These are phyloP conservation scores for Hyaloscypha finlandica DNA, from an alignment of 495 filamentous ascomycete genomes.

Conservation along the genomic window DNA sequence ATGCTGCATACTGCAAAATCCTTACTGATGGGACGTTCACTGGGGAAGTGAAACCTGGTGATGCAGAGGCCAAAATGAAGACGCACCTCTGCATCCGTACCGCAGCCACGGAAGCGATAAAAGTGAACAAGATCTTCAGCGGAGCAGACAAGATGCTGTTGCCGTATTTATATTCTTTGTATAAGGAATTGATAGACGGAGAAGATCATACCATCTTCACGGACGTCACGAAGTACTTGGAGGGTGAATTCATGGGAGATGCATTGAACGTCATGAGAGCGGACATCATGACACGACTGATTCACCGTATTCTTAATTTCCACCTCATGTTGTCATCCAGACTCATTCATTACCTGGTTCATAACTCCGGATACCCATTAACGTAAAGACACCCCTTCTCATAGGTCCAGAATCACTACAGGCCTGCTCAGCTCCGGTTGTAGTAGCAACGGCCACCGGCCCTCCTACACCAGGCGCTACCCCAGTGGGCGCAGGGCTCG, in stretches of 20 bases:
- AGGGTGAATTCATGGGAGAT: conserved; percentile 76
- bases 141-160: conserved; percentile 69
- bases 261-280: conserved; percentile 84
- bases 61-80: conserved; percentile 82
- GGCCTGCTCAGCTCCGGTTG: too few relatives aligned
- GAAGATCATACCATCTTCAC: conserved; percentile 72
- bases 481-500: too few relatives aligned
- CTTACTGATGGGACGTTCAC: conserved; percentile 63
- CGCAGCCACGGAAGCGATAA: conserved; percentile 59
- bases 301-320: conserved; percentile 75
- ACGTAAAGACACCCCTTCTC: too few relatives aligned
- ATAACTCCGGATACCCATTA: not conserved
- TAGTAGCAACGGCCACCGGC: too few relatives aligned
- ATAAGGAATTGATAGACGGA: conserved; percentile 73
- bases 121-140: conserved; percentile 44
- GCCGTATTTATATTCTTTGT: conserved; percentile 79
- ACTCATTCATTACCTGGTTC: conserved; percentile 50
- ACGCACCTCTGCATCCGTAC: conserved; percentile 86
- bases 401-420: too few relatives aligned
- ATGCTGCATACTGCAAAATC: conserved; percentile 64
- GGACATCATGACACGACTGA: conserved; percentile 81
- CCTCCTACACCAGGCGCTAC: too few relatives aligned
- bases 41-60: conserved; percentile 60
- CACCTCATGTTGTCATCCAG: too few relatives aligned
- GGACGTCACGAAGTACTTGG: conserved; percentile 77